Evolutionary conservation across 2,329 filamentous ascomycete genomes (phyloP).

Genomic region (Phyllosticta citribraziliensis): DNA sequence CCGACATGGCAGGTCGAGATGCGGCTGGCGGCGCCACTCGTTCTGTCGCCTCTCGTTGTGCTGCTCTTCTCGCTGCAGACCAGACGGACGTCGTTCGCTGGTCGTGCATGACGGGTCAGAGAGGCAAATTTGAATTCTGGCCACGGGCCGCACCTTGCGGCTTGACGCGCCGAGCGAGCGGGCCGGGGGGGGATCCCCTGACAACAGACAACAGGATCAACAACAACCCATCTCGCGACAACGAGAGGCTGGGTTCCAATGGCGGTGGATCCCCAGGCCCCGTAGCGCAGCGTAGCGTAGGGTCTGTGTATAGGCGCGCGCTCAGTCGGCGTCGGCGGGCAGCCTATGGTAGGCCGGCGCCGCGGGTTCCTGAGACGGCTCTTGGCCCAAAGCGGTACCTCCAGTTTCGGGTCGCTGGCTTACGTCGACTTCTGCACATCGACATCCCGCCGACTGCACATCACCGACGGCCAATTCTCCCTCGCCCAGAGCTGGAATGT

Average conservation of each 20-base stretch:
- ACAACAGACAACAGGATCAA: neutral
- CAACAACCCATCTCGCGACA: neutral
- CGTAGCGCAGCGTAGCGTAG: neutral
- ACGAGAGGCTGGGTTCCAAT: neutral
- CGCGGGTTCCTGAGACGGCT: constrained; percentile 3
- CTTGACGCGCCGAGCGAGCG: neutral
- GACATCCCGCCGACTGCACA: neutral
- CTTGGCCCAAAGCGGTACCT: neutral
- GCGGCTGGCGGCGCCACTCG: neutral
- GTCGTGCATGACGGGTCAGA: neutral
- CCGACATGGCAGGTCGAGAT: neutral
- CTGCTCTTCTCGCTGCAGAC: too few species aligned
- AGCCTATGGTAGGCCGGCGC: neutral
- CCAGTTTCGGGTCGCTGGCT: constrained; percentile 4
- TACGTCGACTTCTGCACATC: constrained; percentile 7
- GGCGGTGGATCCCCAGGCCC: neutral
- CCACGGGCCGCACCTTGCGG: neutral
- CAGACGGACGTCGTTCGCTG: too few species aligned
- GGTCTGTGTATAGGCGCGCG: neutral
- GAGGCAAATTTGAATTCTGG: neutral
- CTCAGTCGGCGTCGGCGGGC: neutral
- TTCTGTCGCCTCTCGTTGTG: too few species aligned
- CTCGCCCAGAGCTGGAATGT: constrained; percentile 7
- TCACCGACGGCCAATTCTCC: neutral
- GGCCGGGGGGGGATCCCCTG: neutral